A percentile compares a stretch with the other conserved stretches of the same genome.
These are phyloP conservation scores for Hemileccinum impolitum DNA, from an alignment of 768 basidiomycete species.

Conservation along the genomic window DNA sequence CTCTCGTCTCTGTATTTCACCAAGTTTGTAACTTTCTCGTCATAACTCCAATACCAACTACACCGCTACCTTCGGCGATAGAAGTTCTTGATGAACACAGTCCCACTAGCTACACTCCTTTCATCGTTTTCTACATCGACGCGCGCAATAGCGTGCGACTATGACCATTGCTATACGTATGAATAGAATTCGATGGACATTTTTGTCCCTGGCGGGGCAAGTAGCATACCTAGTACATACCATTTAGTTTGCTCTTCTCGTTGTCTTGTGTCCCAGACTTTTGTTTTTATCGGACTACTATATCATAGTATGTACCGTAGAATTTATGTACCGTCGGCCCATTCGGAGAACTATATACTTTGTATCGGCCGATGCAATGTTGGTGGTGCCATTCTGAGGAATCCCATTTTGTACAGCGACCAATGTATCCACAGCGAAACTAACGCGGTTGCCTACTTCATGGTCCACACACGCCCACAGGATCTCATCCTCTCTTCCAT, in stretches of 20 bases:
- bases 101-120: not conserved
- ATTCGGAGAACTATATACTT: not conserved
- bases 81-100: not conserved
- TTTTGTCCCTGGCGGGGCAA: not conserved
- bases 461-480: constrained; percentile 7
- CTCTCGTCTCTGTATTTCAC: constrained; percentile 1
- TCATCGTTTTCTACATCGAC: not conserved
- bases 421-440: constrained; percentile 23
- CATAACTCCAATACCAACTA: not conserved
- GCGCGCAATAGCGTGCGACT: constrained; percentile 1
- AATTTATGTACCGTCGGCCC: constrained; percentile 7
- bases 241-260: not conserved
- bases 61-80: not conserved
- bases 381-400: not conserved
- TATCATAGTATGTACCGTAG: not conserved
- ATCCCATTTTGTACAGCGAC: not conserved
- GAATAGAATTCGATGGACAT: constrained; percentile 1
- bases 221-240: not conserved
- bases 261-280: not conserved
- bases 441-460: constrained; percentile 18
- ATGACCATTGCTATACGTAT: constrained; percentile 2
- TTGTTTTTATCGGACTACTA: constrained; percentile 1
- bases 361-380: constrained; percentile 12
- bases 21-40: not conserved
- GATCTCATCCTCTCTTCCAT: not conserved